phyloP scores from a whole-genome alignment of 129 eudicot species.

The Helianthus annuus region DNA sequence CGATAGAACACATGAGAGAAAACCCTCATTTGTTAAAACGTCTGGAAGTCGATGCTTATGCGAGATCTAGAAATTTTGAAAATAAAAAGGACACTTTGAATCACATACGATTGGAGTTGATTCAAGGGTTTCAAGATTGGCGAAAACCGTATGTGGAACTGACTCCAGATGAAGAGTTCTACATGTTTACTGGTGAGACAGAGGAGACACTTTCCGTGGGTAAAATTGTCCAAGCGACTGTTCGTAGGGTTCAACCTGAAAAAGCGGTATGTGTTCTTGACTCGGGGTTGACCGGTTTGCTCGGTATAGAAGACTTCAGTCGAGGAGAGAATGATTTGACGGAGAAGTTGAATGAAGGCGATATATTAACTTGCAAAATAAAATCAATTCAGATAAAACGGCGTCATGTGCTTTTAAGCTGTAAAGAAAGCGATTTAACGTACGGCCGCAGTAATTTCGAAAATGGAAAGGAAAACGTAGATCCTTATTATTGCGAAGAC shows the following conservation, averaged over 20 bases:
- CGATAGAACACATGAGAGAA: conserved; percentile 89
- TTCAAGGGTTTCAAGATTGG: conserved; percentile 91
- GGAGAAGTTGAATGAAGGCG: conserved; percentile 83
- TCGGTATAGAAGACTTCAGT: conserved; percentile 66
- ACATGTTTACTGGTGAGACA: conserved; percentile 86
- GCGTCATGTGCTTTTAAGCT: conserved; percentile 61
- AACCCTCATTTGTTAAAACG: conserved; percentile 51
- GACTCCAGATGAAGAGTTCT: conserved; percentile 65
- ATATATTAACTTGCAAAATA: conserved; percentile 71
- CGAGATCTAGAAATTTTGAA: conserved; percentile 45
- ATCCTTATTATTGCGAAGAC: conserved; percentile 79
- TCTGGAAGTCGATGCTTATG: conserved; percentile 60
- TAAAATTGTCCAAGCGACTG: conserved; percentile 80
- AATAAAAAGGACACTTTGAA: conserved; percentile 62
- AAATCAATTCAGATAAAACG: conserved; percentile 52
- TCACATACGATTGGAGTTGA: conserved; percentile 65
- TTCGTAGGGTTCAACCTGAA: conserved; percentile 79
- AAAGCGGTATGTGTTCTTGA: conserved; percentile 70
- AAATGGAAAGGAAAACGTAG: conserved; percentile 30
- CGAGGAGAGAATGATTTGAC: conserved; percentile 74
- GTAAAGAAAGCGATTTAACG: conserved; percentile 76
- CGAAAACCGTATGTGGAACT: conserved; percentile 60
- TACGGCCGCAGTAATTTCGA: conserved; percentile 32
- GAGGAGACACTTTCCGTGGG: conserved; percentile 82
- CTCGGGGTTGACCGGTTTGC: conserved; percentile 82